These are phyloP conservation scores for Neurospora sp. DNA, from an alignment of 2,329 filamentous ascomycete genomes.

Conservation along the genomic window DNA sequence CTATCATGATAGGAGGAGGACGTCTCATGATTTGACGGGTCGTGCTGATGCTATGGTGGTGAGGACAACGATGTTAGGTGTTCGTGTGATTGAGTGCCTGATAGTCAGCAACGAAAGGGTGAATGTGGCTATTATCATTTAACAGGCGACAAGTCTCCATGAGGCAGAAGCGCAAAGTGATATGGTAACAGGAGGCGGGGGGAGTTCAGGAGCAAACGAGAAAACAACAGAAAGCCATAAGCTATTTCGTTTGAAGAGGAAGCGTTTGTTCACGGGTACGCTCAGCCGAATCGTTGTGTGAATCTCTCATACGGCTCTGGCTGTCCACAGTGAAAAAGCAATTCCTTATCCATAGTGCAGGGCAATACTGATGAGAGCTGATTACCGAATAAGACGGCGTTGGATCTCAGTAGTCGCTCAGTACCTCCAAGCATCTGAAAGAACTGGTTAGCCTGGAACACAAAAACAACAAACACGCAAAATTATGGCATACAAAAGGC, in stretches of 20 bases:
- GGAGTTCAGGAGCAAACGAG: not conserved
- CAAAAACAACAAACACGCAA: too few species aligned
- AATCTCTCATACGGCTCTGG: not conserved
- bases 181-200: not conserved
- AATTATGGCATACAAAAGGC: too few species aligned
- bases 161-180: not conserved
- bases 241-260: not conserved
- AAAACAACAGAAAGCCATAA: not conserved
- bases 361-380: too few species aligned
- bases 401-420: too few species aligned
- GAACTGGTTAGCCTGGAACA: too few species aligned
- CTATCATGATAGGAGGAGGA: not conserved
- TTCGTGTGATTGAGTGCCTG: not conserved
- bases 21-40: not conserved
- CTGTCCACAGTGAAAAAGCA: not conserved
- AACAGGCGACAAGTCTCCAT: not conserved
- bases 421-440: too few species aligned
- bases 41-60: not conserved
- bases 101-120: not conserved
- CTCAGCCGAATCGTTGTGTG: not conserved
- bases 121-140: not conserved
- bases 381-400: too few species aligned
- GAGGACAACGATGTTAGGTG: not conserved
- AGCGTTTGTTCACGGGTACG: not conserved
- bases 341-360: not conserved